Evolutionary conservation across 352 stramenopile genomes (phyloP), one percentile per base, ranked within the genome.

Genomic region (Phytophthora pseudosyringae): DNA sequence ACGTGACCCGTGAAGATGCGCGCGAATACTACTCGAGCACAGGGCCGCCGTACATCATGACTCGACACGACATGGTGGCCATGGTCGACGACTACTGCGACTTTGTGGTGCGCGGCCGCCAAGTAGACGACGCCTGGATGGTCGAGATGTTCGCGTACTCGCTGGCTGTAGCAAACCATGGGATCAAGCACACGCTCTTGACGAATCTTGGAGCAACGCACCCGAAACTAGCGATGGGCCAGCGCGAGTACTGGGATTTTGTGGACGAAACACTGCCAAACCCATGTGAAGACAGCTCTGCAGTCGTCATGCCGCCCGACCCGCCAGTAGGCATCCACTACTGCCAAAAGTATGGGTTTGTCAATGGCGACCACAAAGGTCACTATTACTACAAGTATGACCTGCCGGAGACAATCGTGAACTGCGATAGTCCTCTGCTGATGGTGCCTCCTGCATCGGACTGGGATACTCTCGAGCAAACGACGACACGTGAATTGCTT

Each of bases 11-110:
- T 11, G 69, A 70, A 3, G 76, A 84, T 9, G 76, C 64, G 1
- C 61, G 55, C 7, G 76, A 84, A 49, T 83, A 72, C 53, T 88
- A 78, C 35, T 69, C 67, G 4, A 80, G 76, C 28, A 78, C 71
- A 2, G 81, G 76, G 0, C 78, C 78, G n/a, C 78, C 78, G 40
- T 87, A 88, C 66, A 83, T 90, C 51, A 66, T 90, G 64, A 86
- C 81, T 8, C 70, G 61, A 32, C 53, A 70, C 48, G 78, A 88
- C 40, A 72, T 84, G 55, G 48, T 63, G 31, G 10, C n/a, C 15
- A 78, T 85, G 57, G 39, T 88, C 21, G 73, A 87, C 47, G 77
- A 85, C 59, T 89, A 89, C 45, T 78, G 64, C n/a, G 46, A 71
- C 41, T 85, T 82, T 31, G 71, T 85, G 1, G 65, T 88, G 6